phyloP scores from a whole-genome alignment of 108 stramenopile species.

The Parmales sp. region DNA sequence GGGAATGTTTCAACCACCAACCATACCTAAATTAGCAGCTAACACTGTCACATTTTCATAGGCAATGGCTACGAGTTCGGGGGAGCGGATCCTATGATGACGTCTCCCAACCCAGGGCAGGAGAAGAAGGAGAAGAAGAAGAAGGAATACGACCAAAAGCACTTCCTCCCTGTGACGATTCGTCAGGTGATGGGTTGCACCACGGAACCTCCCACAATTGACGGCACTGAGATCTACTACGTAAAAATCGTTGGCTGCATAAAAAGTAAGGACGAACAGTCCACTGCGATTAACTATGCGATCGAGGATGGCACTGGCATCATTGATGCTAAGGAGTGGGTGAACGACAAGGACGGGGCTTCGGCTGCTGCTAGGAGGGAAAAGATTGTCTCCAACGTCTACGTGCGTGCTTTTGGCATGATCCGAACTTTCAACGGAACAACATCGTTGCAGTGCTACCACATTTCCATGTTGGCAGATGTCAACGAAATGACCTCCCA shows the following conservation, averaged over 20 bases:
- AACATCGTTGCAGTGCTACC: background rate
- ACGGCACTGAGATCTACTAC: conserved; percentile 56
- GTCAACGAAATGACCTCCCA: conserved; percentile 69
- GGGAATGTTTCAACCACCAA: too few relatives aligned
- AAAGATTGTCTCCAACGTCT: conserved; percentile 10
- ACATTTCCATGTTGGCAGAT: background rate
- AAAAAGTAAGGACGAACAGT: conserved; percentile 33
- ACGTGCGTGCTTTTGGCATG: background rate
- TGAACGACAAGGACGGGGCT: conserved; percentile 47
- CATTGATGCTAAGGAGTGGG: conserved; percentile 61
- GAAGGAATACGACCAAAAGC: conserved; percentile 55
- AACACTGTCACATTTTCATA: too few relatives aligned
- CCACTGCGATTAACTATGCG: conserved; percentile 48
- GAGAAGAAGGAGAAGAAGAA: conserved; percentile 6
- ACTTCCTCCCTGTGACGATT: conserved; percentile 62
- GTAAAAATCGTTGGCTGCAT: conserved; percentile 63
- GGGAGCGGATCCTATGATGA: background rate
- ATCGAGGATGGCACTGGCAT: conserved; percentile 79
- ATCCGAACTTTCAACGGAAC: too few relatives aligned
- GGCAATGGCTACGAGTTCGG: conserved; percentile 6
- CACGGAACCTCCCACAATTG: conserved; percentile 22
- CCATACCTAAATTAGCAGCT: too few relatives aligned
- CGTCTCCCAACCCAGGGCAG: background rate
- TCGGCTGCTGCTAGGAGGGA: conserved; percentile 37
- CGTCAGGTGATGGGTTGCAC: conserved; percentile 39